Evolutionary conservation across 2,329 filamentous ascomycete species (phyloP).

Genomic region (Huntiella decipiens): DNA sequence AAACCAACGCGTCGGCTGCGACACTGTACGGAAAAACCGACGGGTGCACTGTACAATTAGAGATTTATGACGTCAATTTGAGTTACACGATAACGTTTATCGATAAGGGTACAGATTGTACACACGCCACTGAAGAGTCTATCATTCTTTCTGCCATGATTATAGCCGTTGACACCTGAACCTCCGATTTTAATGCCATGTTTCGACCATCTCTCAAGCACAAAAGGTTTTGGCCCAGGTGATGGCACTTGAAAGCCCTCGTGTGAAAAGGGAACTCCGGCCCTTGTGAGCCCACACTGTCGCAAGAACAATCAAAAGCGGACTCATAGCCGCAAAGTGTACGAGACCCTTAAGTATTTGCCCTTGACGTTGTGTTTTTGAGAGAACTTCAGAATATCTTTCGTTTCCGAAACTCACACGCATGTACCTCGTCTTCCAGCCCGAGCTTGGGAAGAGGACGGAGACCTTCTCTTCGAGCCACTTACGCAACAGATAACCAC

Average conservation of each 20-base stretch:
- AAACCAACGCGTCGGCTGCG: no score
- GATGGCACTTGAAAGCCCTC: not conserved
- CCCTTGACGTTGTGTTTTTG: conserved; percentile 50
- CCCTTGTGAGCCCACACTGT: conserved; percentile 4
- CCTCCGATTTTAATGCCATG: no score
- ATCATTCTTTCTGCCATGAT: no score
- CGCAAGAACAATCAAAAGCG: conserved; percentile 3
- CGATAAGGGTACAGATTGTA: no score
- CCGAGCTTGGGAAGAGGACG: conserved; percentile 53
- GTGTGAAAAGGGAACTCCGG: not conserved
- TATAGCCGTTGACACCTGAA: no score
- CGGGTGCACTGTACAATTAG: no score
- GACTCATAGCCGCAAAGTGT: conserved; percentile 1
- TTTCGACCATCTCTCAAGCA: no score
- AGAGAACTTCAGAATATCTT: conserved; percentile 66
- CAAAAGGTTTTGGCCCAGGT: not conserved
- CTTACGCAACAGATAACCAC: conserved; percentile 64
- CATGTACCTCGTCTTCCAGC: conserved; percentile 85
- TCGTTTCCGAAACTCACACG: conserved; percentile 88
- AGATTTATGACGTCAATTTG: no score
- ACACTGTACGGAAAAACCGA: no score
- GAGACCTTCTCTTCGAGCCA: conserved; percentile 69
- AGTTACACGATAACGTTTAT: no score
- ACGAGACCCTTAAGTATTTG: conserved; percentile 25
- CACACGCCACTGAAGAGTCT: no score